Base-by-base conservation (phyloP, 2,329 filamentous ascomycete genomes). In the Emmonsia crescens region DNA sequence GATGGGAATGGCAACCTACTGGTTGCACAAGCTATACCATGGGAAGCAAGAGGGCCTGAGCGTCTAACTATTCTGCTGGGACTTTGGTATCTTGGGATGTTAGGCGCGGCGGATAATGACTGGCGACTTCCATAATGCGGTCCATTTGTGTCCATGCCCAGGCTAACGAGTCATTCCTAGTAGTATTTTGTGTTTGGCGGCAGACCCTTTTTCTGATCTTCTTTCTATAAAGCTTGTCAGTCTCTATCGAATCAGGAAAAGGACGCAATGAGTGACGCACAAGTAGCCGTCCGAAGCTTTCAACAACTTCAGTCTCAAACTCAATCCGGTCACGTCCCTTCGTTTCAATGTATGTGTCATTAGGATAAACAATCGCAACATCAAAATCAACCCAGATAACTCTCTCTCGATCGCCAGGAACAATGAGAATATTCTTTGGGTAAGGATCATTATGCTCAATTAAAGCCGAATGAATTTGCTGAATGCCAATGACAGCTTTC, bases 391-490 rank as follows among this genome's bases (percentile, higher is more conserved):
- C 33, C 62, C 62, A 63, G 21, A 63, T 19, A 61, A 63, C 55
- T 46, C 62, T 61, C 38, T 56, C 62, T 8, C 5, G 27, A 31
- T 51, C 21, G 14, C 48, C 21, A 52, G 61, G 63, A 44, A 66
- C 51, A 56, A 66, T 64, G 54, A 63, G 8, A 38, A 64, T 61
- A 42, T 66, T 66, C 63, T 64, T 66, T 16, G 63, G 63, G 60
- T 63, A 64, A 46, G 57, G 57, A 54, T 64, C 64, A 61, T 64
- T 66, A 49, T 66, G 64, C 36, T 64, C 61, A 61, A 66, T n/a
- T n/a, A n/a, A n/a, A n/a, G n/a, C n/a, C n/a, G n/a, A n/a, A n/a
- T n/a, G n/a, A n/a, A n/a, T n/a, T n/a, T n/a, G n/a, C n/a, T n/a
- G n/a, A n/a, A n/a, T n/a, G n/a, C n/a, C n/a, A n/a, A n/a, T n/a